Conservation (phyloP, 2,329 filamentous ascomycete genomes). For the Trichophyton mentagrophytes region DNA sequence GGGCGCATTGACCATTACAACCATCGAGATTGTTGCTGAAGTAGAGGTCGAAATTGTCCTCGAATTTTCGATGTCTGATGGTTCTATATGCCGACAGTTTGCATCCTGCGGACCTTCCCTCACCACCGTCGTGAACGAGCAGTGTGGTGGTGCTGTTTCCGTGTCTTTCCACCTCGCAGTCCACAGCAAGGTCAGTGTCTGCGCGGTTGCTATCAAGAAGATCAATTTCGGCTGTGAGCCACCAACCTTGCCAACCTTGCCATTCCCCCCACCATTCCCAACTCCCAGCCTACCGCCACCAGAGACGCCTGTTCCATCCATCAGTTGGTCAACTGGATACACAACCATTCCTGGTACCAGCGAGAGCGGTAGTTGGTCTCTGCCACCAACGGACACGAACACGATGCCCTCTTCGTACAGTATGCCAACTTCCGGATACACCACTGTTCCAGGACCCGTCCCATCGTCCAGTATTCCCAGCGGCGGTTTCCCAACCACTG, state of each 20-base stretch:
- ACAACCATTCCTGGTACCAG: slow-evolving; percentile 20
- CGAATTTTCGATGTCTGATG: slow-evolving; percentile 75
- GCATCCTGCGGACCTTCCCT: slow-evolving; percentile 53
- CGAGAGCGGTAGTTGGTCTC: slow-evolving; percentile 17
- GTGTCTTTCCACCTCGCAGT: slow-evolving; percentile 58
- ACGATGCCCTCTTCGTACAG: slow-evolving; percentile 28
- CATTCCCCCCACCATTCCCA: slow-evolving; percentile 52
- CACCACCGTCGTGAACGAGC: slow-evolving; percentile 54
- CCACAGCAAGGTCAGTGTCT: slow-evolving; percentile 42
- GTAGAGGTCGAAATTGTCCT: slow-evolving; percentile 71
- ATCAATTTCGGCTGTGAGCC: slow-evolving; percentile 61
- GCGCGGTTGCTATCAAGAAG: slow-evolving; percentile 59
- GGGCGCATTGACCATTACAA: slow-evolving; percentile 58
- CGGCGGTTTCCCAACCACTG: neutral
- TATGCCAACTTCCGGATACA: slow-evolving; percentile 38
- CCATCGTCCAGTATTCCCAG: too few relatives aligned
- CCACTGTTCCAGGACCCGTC: neutral
- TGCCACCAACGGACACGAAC: too few relatives aligned
- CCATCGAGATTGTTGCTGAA: slow-evolving; percentile 60
- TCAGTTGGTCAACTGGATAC: neutral
- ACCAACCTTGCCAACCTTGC: slow-evolving; percentile 20
- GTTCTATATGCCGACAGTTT: slow-evolving; percentile 67
- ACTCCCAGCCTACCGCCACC: slow-evolving; percentile 31
- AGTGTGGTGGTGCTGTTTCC: slow-evolving; percentile 81
- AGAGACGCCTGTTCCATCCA: slow-evolving; percentile 37